Evolutionary conservation across 2,329 filamentous ascomycete genomes (phyloP).

Genomic region (Byssothecium circinans): DNA sequence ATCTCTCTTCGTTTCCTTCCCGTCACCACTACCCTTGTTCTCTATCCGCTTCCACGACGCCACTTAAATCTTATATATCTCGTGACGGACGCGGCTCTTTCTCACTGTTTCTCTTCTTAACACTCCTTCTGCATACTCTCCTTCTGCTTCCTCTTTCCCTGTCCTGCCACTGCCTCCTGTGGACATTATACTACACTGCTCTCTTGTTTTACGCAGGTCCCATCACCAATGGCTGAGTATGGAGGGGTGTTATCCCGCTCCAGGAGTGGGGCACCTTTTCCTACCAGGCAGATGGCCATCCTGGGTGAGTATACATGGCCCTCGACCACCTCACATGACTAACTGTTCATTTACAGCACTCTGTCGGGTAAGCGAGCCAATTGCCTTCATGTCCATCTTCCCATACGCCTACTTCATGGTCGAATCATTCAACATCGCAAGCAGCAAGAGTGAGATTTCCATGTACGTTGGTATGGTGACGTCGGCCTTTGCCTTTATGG

Average conservation of each 20-base stretch:
- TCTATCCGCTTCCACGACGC: constrained; percentile 41
- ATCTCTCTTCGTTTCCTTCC: constrained; percentile 44
- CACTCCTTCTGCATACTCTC: constrained; percentile 11
- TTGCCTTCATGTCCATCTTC: constrained; percentile 99
- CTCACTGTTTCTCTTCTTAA: constrained; percentile 31
- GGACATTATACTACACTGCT: constrained; percentile 1
- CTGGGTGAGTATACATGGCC: constrained; percentile 48
- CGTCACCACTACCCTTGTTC: constrained; percentile 41
- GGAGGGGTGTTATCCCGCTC: constrained; percentile 29
- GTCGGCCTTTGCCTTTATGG: constrained; percentile 91
- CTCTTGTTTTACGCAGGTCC: constrained; percentile 5
- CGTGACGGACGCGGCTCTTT: constrained; percentile 38
- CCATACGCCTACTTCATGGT: constrained; percentile 99
- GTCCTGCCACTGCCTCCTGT: constrained; percentile 5
- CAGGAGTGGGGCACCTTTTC: constrained; percentile 52
- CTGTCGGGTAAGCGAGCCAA: constrained; percentile 96
- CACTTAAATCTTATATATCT: constrained; percentile 47
- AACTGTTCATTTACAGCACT: constrained; percentile 60
- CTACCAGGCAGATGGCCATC: constrained; percentile 59
- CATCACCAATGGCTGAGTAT: constrained; percentile 33
- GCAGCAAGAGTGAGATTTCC: constrained; percentile 77
- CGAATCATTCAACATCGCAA: constrained; percentile 81
- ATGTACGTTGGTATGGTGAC: constrained; percentile 96
- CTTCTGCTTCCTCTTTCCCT: constrained; percentile 1
- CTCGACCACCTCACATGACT: constrained; percentile 2